A percentile compares a stretch with the other conserved stretches of the same genome.
Conservation (phyloP, 148 eudicot genomes). For the Vaccinium darrowii region DNA sequence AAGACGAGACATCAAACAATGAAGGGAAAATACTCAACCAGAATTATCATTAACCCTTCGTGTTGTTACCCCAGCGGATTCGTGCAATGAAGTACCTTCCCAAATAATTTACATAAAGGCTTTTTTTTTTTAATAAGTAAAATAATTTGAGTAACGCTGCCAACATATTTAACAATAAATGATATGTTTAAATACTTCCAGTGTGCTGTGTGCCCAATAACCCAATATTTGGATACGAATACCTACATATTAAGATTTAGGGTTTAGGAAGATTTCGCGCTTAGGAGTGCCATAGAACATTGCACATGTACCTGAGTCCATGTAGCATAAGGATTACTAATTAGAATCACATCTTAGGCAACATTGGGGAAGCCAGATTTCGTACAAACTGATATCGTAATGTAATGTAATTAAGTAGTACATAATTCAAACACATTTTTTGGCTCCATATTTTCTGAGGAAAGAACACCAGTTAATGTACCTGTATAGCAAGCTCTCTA, state of each 20-base stretch:
- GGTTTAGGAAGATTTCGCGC: neutral
- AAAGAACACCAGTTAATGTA: slow-evolving; percentile 16
- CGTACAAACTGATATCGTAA: neutral
- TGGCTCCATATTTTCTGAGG: neutral
- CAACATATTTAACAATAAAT: neutral
- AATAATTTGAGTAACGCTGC: neutral
- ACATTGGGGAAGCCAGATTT: neutral
- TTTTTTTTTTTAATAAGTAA: neutral
- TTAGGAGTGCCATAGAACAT: neutral
- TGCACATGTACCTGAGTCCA: neutral
- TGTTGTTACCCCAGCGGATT: neutral
- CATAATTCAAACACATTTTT: neutral
- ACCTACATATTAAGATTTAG: neutral
- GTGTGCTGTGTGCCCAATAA: neutral
- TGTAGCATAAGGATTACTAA: neutral
- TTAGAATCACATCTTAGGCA: neutral
- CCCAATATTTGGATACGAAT: neutral
- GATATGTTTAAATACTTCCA: neutral
- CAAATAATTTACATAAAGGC: neutral
- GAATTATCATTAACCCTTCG: neutral
- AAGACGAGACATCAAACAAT: neutral
- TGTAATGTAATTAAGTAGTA: neutral
- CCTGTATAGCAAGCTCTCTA: slow-evolving; percentile 99
- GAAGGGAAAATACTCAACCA: neutral
- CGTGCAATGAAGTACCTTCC: neutral